Percentiles rank a stretch among this genome's conserved stretches.
Conservation (phyloP, 2,329 filamentous ascomycete species). For the Fulvia fulva region DNA sequence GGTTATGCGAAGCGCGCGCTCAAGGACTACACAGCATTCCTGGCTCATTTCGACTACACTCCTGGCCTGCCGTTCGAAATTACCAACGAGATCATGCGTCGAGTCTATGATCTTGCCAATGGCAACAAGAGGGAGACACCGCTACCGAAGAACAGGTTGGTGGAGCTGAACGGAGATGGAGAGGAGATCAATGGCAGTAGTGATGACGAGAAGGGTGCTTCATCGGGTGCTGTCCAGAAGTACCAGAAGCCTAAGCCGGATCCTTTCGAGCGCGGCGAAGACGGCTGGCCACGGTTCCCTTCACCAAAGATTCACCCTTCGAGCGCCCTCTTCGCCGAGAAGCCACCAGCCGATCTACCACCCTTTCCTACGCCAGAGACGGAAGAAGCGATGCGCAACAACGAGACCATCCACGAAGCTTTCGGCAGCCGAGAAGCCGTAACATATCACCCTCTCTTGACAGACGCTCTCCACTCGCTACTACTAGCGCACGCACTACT, state of each 20-base stretch:
- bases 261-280: conserved; percentile 33
- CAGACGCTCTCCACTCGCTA: conserved; percentile 72
- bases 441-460: conserved; percentile 77
- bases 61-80: conserved; percentile 62
- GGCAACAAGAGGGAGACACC: conserved; percentile 35
- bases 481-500: conserved; percentile 75
- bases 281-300: conserved; percentile 46
- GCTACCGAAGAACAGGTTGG: conserved; percentile 20
- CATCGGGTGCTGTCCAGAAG: conserved; percentile 44
- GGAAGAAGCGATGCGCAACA: conserved; percentile 24
- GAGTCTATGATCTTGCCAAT: conserved; percentile 55
- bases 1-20: conserved; percentile 71
- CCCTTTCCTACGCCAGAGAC: conserved; percentile 55
- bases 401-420: conserved; percentile 29
- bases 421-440: conserved; percentile 57
- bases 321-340: conserved; percentile 66
- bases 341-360: conserved; percentile 63
- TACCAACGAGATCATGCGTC: conserved; percentile 54
- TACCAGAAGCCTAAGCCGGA: conserved; percentile 33
- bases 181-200: conserved; percentile 18
- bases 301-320: conserved; percentile 51
- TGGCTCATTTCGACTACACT: conserved; percentile 74
- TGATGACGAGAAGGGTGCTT: conserved; percentile 18
- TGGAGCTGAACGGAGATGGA: conserved; percentile 16
- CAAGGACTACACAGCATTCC: conserved; percentile 68